Evolutionary conservation across 2,329 filamentous ascomycete genomes (phyloP).

Genomic region (Aspergillus novofumigatus): DNA sequence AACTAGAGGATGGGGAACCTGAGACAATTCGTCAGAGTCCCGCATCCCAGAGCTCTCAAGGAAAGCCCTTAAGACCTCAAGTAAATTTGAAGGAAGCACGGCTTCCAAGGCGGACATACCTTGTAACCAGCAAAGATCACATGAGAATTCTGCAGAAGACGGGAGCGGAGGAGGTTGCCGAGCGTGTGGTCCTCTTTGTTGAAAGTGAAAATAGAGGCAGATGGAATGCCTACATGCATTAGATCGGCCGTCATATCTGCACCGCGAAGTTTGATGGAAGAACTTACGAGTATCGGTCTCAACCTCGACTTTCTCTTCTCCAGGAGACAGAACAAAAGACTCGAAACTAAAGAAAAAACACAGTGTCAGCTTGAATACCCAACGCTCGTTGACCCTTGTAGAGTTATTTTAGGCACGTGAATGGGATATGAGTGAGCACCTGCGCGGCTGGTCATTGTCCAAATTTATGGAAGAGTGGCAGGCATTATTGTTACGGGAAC

Average conservation of each 20-base stretch:
- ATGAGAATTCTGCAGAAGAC: conserved; percentile 77
- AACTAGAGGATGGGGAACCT: conserved; percentile 45
- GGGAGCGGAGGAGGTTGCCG: conserved; percentile 80
- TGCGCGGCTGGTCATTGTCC: conserved; percentile 17
- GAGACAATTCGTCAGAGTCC: background rate
- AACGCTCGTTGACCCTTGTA: background rate
- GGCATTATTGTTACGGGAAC: conserved; percentile 8
- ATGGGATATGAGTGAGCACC: conserved; percentile 12
- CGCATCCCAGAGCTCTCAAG: background rate
- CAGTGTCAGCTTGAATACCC: background rate
- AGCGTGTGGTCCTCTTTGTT: conserved; percentile 97
- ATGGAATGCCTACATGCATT: conserved; percentile 67
- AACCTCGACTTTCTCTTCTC: conserved; percentile 90
- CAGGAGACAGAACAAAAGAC: conserved; percentile 80
- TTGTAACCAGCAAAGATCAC: conserved; percentile 93
- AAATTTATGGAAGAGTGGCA: conserved; percentile 20
- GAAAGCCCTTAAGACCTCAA: background rate
- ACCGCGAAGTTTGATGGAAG: background rate
- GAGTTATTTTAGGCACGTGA: background rate
- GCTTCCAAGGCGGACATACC: conserved; percentile 43
- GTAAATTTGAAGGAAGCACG: background rate
- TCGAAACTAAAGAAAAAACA: conserved; percentile 65
- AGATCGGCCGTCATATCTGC: background rate
- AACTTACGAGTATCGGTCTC: conserved; percentile 80
- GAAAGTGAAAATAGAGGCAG: conserved; percentile 91